Evolutionary conservation across 2,329 filamentous ascomycete species (phyloP), one percentile per base, ranked within the genome.

Genomic region (Ophiostoma himal-ulmi): DNA sequence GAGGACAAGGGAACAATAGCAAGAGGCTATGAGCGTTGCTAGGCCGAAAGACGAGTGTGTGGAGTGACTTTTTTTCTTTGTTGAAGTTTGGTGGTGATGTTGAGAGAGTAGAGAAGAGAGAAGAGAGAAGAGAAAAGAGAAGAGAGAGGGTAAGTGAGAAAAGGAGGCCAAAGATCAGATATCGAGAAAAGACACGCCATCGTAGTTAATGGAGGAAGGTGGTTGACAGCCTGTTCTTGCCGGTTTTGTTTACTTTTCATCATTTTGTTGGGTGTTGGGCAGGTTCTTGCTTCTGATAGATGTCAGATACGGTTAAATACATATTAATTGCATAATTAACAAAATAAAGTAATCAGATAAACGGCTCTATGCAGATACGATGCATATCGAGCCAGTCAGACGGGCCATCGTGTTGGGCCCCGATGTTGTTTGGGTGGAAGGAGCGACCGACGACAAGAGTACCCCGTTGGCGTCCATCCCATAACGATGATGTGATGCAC

Each of bases 21-120:
- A 57, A 57, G 52, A 57, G 39, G 52, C 52, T 57, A 22, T 57
- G 22, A 26, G n/a, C 52, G 52, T 57, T 57, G 52, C 52, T 57
- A 11, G 52, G 22, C 14, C 52, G n/a, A 30, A 10, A 26, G 22
- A 57, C 8, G n/a, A 57, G 17, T 5, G 52, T 26, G 52, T 11
- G 22, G n/a, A 26, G 10, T 22, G 52, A 26, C 52, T 22, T 57
- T 57, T 44, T 10, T 44, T 44, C 39, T 57, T 2, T 26, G n/a
- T 57, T 57, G 52, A 11, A 57, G n/a, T 11, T 57, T n/a, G 17
- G 52, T 26, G 22, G 11, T 57, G 52, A 57, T 57, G 52, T 57
- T 14, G n/a, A 13, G 22, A 48, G 17, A 57, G 52, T 7, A 48
- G 44, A 48, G 17, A 48, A 3, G 52, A 26, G 52, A 14, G n/a